Conservation (phyloP, 495 filamentous ascomycete species). For the Podospora fimiseda region DNA sequence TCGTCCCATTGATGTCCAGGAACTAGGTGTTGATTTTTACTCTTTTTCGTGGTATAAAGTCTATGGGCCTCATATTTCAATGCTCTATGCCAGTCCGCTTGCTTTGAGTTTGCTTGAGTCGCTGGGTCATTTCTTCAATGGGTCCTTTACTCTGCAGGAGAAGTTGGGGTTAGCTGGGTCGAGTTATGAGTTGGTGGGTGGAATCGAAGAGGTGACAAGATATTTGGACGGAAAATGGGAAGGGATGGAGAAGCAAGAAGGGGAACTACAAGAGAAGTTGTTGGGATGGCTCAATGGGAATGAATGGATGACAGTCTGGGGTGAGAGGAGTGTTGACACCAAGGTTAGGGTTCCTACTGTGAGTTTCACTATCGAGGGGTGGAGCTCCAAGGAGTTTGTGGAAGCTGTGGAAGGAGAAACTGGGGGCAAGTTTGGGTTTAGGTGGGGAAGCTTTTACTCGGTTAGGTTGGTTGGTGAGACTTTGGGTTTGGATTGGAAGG, state of each 20-base stretch:
- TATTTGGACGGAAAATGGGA: slow-evolving; percentile 54
- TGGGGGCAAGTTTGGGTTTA: slow-evolving; percentile 45
- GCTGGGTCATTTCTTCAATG: slow-evolving; percentile 65
- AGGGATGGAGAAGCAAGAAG: slow-evolving; percentile 52
- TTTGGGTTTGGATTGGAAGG: slow-evolving; percentile 43
- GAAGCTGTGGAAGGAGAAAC: slow-evolving; percentile 52
- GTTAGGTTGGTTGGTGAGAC: slow-evolving; percentile 54
- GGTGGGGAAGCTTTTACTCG: slow-evolving; percentile 66
- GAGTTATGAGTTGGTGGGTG: slow-evolving; percentile 59
- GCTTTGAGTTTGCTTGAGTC: slow-evolving; percentile 46
- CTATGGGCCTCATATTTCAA: slow-evolving; percentile 64
- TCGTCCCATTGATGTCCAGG: slow-evolving; percentile 56
- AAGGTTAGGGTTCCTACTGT: slow-evolving; percentile 54
- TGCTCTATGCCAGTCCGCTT: slow-evolving; percentile 52
- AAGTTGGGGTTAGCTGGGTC: slow-evolving; percentile 61
- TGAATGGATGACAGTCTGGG: slow-evolving; percentile 49
- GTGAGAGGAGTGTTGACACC: slow-evolving; percentile 41
- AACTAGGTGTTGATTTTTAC: slow-evolving; percentile 65
- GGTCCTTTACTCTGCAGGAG: slow-evolving; percentile 46
- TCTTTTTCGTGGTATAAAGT: slow-evolving; percentile 73
- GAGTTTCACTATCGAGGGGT: slow-evolving; percentile 56
- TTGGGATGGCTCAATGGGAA: slow-evolving; percentile 48
- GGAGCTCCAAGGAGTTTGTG: slow-evolving; percentile 51
- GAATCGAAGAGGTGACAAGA: slow-evolving; percentile 48
- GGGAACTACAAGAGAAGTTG: slow-evolving; percentile 50